A percentile compares a stretch with the other conserved stretches of the same genome.
Conservation (phyloP, 495 filamentous ascomycete species). For the Lasiosphaeriaceae sp. region DNA sequence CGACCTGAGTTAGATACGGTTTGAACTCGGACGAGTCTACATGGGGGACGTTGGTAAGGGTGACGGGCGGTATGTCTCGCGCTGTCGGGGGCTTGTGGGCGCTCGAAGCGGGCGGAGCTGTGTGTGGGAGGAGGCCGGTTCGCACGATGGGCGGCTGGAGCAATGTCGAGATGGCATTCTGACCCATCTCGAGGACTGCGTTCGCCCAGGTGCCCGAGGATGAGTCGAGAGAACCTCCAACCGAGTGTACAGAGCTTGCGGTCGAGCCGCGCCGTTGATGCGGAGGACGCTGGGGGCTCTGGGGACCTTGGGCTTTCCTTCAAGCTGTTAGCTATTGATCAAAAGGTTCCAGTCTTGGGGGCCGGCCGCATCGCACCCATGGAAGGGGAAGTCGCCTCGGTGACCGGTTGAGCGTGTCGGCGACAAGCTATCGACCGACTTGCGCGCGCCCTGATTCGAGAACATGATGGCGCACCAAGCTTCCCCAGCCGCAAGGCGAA, state of each 20-base stretch:
- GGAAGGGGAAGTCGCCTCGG: slow-evolving; percentile 59
- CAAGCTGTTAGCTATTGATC: slow-evolving; percentile 23
- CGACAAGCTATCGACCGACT: slow-evolving; percentile 66
- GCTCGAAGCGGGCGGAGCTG: slow-evolving; percentile 57
- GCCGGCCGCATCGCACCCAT: slow-evolving; percentile 31
- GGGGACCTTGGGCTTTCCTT: slow-evolving; percentile 21
- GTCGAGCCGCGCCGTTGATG: slow-evolving; percentile 67
- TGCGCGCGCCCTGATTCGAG: slow-evolving; percentile 57
- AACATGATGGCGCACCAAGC: slow-evolving; percentile 52
- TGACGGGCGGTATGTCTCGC: slow-evolving; percentile 90
- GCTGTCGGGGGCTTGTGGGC: slow-evolving; percentile 80
- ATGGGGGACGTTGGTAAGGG: slow-evolving; percentile 82
- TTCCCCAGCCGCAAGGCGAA: slow-evolving; percentile 25
- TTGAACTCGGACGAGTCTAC: slow-evolving; percentile 77
- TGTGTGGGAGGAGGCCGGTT: slow-evolving; percentile 76
- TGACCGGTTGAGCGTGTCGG: slow-evolving; percentile 45
- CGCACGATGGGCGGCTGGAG: slow-evolving; percentile 87
- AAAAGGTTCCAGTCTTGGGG: slow-evolving; percentile 2
- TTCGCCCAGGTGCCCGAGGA: slow-evolving; percentile 49
- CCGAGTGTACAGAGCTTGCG: slow-evolving; percentile 81
- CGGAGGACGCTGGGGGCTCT: slow-evolving; percentile 20
- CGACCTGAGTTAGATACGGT: slow-evolving; percentile 78
- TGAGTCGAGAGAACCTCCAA: slow-evolving; percentile 70
- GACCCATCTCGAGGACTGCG: slow-evolving; percentile 68
- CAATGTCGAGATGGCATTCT: slow-evolving; percentile 93